Evolutionary conservation across 495 filamentous ascomycete genomes (phyloP).

Genomic region (Neurospora sp.): DNA sequence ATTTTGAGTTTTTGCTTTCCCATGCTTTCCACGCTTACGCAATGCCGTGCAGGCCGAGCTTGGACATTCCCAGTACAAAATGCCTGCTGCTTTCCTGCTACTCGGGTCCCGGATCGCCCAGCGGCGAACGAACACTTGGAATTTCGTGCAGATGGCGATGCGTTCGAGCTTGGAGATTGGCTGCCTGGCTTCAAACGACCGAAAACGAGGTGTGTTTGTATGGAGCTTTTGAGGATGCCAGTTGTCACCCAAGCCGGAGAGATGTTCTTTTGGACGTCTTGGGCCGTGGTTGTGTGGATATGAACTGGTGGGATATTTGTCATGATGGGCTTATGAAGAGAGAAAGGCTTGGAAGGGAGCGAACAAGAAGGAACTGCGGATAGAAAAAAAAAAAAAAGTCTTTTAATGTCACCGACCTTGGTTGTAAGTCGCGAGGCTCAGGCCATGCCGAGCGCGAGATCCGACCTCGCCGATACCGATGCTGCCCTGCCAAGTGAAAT

Average conservation of each 20-base stretch:
- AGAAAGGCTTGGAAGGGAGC: not conserved
- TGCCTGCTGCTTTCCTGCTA: not conserved
- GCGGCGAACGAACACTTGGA: not conserved
- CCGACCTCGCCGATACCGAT: not conserved
- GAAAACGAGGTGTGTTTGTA: not conserved
- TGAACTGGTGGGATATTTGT: not conserved
- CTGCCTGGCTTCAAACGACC: not conserved
- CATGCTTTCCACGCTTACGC: not conserved
- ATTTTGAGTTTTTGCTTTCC: not conserved
- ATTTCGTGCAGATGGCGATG: not conserved
- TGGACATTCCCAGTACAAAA: not conserved
- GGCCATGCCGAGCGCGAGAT: not conserved
- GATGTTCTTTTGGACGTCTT: not conserved
- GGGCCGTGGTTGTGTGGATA: not conserved
- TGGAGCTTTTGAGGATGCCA: not conserved
- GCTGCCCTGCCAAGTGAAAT: not conserved
- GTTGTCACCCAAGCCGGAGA: conserved; percentile 6
- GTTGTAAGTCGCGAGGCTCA: not conserved
- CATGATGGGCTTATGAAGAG: not conserved
- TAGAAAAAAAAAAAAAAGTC: not conserved
- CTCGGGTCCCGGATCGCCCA: not conserved
- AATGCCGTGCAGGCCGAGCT: not conserved
- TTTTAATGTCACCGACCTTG: not conserved
- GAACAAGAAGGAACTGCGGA: not conserved
- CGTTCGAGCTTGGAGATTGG: conserved; percentile 1